Base-by-base conservation (phyloP, 179 eudicot genomes). In the Corrigiola litoralis region DNA sequence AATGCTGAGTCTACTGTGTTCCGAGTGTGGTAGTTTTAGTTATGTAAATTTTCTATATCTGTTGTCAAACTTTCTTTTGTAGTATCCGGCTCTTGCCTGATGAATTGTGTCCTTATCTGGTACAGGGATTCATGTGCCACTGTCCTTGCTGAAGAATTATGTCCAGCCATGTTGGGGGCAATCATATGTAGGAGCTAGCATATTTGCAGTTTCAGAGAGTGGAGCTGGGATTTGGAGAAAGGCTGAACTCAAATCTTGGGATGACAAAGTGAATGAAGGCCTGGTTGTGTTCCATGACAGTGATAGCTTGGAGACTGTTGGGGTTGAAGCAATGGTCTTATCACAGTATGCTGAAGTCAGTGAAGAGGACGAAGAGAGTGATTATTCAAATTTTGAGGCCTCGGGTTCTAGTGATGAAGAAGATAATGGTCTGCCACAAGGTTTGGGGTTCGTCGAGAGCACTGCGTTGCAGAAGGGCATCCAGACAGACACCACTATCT, bases 201-300 rank as follows among this genome's bases (percentile, higher is more conserved):
- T 92, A 48, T 85, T 84, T 87, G 98, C 98, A 24, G 73, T 72
- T 54, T 74, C 90, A 0, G 75, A 79, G 55, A 58, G 58, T 72
- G 81, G 72, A 69, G 38, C 78, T 36, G 88, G 87, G 55, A 78
- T 90, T 44, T 92, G 98, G 98, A 86, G 84, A 74, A 75, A 87
- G 71, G 98, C 98, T 37, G 96, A 92, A 68, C 92, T 92, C 16
- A 81, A 81, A 71, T 90, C 83, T 46, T 92, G 92, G 96, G 95
- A 92, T 53, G 90, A 85, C 17, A 65, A 82, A 31, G 80, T 73
- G 29, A 60, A 54, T 45, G 45, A 59, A 58, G 95, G 83, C 16
- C 44, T 72, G 25, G 84, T 92, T 46, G 80, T 92, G 61, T 92
- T 90, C 33, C 72, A 71, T 6, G 83, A 81, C 21, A 78, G 81